These are phyloP conservation scores for Hypoxylon sp. DNA, from an alignment of 2,329 filamentous ascomycete species.

Conservation along the genomic window DNA sequence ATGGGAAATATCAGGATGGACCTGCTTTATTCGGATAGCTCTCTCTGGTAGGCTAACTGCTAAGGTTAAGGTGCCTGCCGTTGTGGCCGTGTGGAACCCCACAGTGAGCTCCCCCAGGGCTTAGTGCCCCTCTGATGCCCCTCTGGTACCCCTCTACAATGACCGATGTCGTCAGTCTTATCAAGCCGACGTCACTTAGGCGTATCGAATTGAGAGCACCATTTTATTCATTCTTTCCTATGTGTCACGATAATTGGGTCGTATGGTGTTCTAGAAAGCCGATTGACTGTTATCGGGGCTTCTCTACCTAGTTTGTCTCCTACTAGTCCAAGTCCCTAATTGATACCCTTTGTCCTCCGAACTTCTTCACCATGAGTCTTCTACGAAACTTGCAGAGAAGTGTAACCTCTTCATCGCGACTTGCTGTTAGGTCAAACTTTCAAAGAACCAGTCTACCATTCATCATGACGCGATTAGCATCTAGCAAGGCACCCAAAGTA, in stretches of 20 bases:
- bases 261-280: slow-evolving; percentile 12
- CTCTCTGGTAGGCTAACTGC: slow-evolving; percentile 9
- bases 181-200: slow-evolving; percentile 36
- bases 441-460: slow-evolving; percentile 51
- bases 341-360: slow-evolving; percentile 5
- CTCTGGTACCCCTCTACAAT: slow-evolving; percentile 28
- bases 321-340: slow-evolving; percentile 10
- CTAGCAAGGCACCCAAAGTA: slow-evolving; percentile 51
- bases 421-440: slow-evolving; percentile 49
- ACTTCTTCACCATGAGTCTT: slow-evolving; percentile 48
- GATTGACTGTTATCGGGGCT: slow-evolving; percentile 8
- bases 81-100: slow-evolving; percentile 23
- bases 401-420: slow-evolving; percentile 42
- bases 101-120: slow-evolving; percentile 14
- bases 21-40: slow-evolving; percentile 37
- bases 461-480: slow-evolving; percentile 48
- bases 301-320: slow-evolving; percentile 1
- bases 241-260: slow-evolving; percentile 23
- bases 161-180: slow-evolving; percentile 44
- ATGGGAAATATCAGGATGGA: slow-evolving; percentile 32
- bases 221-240: slow-evolving; percentile 14
- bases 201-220: slow-evolving; percentile 18
- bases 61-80: slow-evolving; percentile 8
- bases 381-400: slow-evolving; percentile 47
- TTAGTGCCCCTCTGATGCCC: slow-evolving; percentile 26